Evolutionary conservation across 2,329 filamentous ascomycete species (phyloP), one percentile per base, ranked within the genome.

Genomic region (Colletotrichum phormii): DNA sequence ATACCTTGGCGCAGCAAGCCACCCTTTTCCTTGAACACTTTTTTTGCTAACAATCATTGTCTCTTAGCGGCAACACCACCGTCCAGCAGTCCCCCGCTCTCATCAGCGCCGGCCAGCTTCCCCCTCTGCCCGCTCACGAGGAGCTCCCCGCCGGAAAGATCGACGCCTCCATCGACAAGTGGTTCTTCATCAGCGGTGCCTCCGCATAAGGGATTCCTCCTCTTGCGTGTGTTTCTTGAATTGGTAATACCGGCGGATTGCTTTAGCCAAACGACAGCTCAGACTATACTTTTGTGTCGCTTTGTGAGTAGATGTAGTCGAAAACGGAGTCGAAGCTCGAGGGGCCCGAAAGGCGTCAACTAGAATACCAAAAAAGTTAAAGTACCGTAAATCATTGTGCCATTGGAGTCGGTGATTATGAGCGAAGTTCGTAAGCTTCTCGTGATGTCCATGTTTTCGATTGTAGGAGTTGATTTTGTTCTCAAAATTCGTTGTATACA

Each of bases 171-270:
- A 98, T 98, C 82, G 97, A 99, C 91, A 99, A 99, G 92, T 99
- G 97, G 97, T 99, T 99, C 93, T 99, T 98, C 92, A 99, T 99
- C 86, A 98, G 95, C 84, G 97, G 97, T 85, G 97, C 97, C 82
- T 94, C 95, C 79, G 89, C 93, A 79, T 96, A 94, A 87, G 79
- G 60, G 53, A 29, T 18, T 18, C 31, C 46, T 49, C 31, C 60
- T 42, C 26, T 46, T 46, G 65, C 54, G 46, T 12, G 26, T 26
- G 26, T 51, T 60, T 59, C n/a, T 8, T 49, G 12, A 64, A 37
- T 33, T 53, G 61, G 57, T 61, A 31, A 35, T 61, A 51, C 15
- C 12, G 42, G 59, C 26, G 49, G 46, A 51, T 64, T 54, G 15
- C 46, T 35, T 59, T 33, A n/a, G 59, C 51, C 29, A 37, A 15